phyloP scores from a whole-genome alignment of 345 rosid species.

The Gossypium anomalum region DNA sequence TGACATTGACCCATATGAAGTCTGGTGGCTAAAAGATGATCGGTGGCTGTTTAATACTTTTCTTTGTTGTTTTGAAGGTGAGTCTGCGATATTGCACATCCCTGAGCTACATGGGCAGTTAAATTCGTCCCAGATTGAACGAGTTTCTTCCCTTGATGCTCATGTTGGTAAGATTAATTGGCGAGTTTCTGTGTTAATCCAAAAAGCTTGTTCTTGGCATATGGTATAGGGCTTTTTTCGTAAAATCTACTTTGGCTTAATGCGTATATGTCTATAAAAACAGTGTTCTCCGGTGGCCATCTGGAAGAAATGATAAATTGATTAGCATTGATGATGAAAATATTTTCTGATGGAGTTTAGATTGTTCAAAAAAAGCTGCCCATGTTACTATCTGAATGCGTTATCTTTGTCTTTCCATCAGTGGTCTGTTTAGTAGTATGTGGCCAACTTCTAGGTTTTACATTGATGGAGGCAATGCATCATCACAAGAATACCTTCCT shows the following conservation, averaged over 20 bases:
- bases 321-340: slow-evolving; percentile 81
- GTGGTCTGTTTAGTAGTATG: background rate
- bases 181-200: slow-evolving; percentile 35
- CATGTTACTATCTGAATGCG: slow-evolving; percentile 40
- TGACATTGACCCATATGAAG: background rate
- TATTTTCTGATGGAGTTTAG: slow-evolving; percentile 69
- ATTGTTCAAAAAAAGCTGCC: slow-evolving; percentile 65
- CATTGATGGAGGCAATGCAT: no score
- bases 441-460: background rate
- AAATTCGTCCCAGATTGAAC: slow-evolving; percentile 82
- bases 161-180: slow-evolving; percentile 76
- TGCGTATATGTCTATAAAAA: background rate
- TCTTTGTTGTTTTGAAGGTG: slow-evolving; percentile 43
- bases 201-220: background rate
- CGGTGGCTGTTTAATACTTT: background rate
- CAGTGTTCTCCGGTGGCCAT: slow-evolving; percentile 14
- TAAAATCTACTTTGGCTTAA: slow-evolving; percentile 2
- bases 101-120: slow-evolving; percentile 92
- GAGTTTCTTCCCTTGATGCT: slow-evolving; percentile 72
- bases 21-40: background rate
- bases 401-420: background rate
- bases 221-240: background rate
- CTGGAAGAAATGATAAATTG: slow-evolving; percentile 60
- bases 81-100: slow-evolving; percentile 87
- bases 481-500: background rate